Percentiles rank a stretch among this genome's conserved stretches.
Conservation (phyloP, 176 grass and related monocot species). For the Carex cristatella region DNA sequence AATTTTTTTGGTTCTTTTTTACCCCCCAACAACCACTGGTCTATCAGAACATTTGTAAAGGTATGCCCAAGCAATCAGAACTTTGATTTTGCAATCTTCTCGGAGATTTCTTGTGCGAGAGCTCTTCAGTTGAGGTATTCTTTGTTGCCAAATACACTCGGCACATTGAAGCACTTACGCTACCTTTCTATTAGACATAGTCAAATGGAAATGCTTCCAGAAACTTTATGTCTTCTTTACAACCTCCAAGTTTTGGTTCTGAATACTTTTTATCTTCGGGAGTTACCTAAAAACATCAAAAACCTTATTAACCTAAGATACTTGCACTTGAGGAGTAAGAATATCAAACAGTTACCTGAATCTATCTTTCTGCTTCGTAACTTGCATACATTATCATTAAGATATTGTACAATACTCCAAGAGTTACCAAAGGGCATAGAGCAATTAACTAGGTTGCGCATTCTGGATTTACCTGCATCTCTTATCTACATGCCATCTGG, state of each 20-base stretch:
- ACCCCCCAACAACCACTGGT: too few relatives aligned
- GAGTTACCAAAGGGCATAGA: neutral
- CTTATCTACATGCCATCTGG: too few relatives aligned
- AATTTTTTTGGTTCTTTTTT: too few relatives aligned
- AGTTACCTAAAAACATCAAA: neutral
- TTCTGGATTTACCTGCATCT: neutral
- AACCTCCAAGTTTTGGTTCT: conserved; percentile 8
- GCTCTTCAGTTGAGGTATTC: neutral
- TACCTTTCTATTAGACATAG: neutral
- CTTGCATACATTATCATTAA: neutral
- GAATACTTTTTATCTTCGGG: neutral
- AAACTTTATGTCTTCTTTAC: neutral
- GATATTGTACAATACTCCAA: neutral
- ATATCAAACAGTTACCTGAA: neutral
- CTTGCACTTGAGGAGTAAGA: neutral
- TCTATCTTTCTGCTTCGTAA: neutral
- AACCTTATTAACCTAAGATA: neutral
- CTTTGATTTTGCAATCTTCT: neutral
- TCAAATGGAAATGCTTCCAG: neutral
- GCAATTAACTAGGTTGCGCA: neutral
- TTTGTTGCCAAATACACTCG: neutral
- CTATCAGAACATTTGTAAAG: too few relatives aligned
- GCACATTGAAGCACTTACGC: neutral
- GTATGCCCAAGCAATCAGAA: neutral
- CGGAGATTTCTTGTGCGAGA: neutral